A percentile compares a stretch with the other conserved stretches of the same genome.
Conservation (phyloP, 176 grass and related monocot genomes). For the Pontederia crassipes region DNA sequence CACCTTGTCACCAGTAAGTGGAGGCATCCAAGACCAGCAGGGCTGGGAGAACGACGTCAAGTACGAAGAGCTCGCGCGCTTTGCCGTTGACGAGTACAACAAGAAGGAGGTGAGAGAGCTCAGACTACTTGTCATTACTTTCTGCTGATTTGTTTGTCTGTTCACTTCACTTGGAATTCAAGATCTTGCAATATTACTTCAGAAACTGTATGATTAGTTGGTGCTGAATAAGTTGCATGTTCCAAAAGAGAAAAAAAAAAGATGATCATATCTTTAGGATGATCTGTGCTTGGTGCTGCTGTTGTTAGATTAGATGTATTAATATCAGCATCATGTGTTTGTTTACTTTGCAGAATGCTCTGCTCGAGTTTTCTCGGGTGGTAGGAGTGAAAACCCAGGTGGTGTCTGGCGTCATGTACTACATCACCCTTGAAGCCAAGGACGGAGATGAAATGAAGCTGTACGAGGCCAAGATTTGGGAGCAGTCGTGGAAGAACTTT, state of each 20-base stretch:
- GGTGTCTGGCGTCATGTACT: slow-evolving; percentile 50
- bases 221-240: no score
- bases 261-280: no score
- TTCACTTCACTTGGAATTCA: no score
- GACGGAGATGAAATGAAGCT: slow-evolving; percentile 31
- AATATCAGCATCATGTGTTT: no score
- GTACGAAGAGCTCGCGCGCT: slow-evolving; percentile 49
- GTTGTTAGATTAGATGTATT: no score
- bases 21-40: slow-evolving; percentile 36
- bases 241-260: no score
- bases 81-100: slow-evolving; percentile 76
- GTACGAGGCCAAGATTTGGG: slow-evolving; percentile 76
- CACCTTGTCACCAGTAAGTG: neutral
- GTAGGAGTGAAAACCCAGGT: slow-evolving; percentile 51
- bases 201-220: no score
- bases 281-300: no score
- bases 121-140: no score
- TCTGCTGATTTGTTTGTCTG: no score
- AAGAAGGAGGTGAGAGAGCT: slow-evolving; percentile 54
- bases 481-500: slow-evolving; percentile 47
- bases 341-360: slow-evolving; percentile 31
- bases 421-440: slow-evolving; percentile 43
- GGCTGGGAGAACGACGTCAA: slow-evolving; percentile 40
- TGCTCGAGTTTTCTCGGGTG: slow-evolving; percentile 39
- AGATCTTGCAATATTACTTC: no score